Evolutionary conservation across 306 rosid genomes (phyloP), one percentile per base, ranked within the genome.

Genomic region (Corylus americana): DNA sequence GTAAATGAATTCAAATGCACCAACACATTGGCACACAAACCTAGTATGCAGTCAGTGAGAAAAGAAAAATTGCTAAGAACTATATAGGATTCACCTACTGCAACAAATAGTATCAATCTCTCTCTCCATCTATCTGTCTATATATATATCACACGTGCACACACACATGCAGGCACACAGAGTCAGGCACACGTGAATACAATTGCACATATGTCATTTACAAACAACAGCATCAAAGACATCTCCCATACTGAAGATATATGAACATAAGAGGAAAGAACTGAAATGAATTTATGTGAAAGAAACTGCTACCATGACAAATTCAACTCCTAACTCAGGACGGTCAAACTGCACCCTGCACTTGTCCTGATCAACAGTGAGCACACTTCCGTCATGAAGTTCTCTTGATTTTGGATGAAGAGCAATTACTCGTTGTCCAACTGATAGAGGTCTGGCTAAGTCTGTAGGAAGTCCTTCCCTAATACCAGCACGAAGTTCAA

Each of bases 391-490:
- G 85, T 92, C 93, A 59, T 89, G 91, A 86, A 92, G 80, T 92
- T 95, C 96, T 85, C 97, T 88, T 71, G 97, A 89, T 87, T 87
- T 87, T 42, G 97, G 98, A 83, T 92, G 97, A 82, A 92, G 73
- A 69, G 98, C 97, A 85, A 90, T 87, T 18, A 92, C 93, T 73
- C 92, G 91, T 75, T 95, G 97, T 83, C 98, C 98, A 82, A 95
- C 98, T 57, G 80, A 85, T 83, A 95, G 85, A 58, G 98, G 98
- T 85, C 73, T 88, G 4, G 98, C 98, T 78, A 95, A 86, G 86
- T 95, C 98, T 72, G 98, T 90, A 61, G 98, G 97, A 82, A 95
- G 98, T 77, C 98, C 98, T 71, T 92, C 94, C 79, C 85, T 87
- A 61, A 70, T 58, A 53, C 97, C 97, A 85, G 83, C 83, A 35